Percentiles rank a stretch among this genome's conserved stretches.
These are phyloP conservation scores for Vanrija sp. DNA, from an alignment of 1,284 basidiomycete species.

Conservation along the genomic window DNA sequence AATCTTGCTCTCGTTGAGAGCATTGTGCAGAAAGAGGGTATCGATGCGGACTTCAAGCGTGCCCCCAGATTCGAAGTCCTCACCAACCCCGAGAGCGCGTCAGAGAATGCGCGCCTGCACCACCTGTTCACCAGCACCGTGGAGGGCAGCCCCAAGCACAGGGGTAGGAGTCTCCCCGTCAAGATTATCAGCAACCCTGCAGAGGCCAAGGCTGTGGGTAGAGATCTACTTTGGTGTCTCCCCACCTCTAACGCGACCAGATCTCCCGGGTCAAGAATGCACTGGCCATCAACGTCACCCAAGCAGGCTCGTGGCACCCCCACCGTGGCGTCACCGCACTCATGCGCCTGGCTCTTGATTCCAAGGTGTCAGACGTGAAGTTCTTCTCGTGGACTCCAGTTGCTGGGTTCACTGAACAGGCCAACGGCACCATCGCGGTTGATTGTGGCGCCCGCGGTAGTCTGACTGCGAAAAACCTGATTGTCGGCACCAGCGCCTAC, in stretches of 20 bases:
- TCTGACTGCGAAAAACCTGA: slow-evolving; percentile 25
- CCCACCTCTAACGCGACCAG: too few relatives aligned
- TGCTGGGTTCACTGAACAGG: neutral
- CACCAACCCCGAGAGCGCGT: neutral
- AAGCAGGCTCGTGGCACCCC: slow-evolving; percentile 5
- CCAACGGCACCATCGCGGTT: slow-evolving; percentile 14
- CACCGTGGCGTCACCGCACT: slow-evolving; percentile 11
- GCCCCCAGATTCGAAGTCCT: slow-evolving; percentile 25
- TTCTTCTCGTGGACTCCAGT: slow-evolving; percentile 16
- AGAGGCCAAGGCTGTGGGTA: neutral
- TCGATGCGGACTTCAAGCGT: slow-evolving; percentile 27
- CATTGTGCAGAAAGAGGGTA: slow-evolving; percentile 51
- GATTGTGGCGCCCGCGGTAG: slow-evolving; percentile 22
- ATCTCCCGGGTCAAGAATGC: slow-evolving; percentile 5
- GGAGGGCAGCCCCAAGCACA: neutral
- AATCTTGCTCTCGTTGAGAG: slow-evolving; percentile 65
- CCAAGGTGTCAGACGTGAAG: neutral
- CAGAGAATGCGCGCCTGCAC: neutral
- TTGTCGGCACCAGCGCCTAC: slow-evolving; percentile 38
- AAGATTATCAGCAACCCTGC: neutral
- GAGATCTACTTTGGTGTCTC: too few relatives aligned
- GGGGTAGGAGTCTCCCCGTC: neutral
- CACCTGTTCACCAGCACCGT: neutral
- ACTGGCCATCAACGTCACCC: neutral
- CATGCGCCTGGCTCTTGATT: slow-evolving; percentile 9